Percentiles rank a stretch among this genome's conserved stretches.
phyloP scores from a whole-genome alignment of 352 stramenopile genomes.

The Pythium brachiatum region DNA sequence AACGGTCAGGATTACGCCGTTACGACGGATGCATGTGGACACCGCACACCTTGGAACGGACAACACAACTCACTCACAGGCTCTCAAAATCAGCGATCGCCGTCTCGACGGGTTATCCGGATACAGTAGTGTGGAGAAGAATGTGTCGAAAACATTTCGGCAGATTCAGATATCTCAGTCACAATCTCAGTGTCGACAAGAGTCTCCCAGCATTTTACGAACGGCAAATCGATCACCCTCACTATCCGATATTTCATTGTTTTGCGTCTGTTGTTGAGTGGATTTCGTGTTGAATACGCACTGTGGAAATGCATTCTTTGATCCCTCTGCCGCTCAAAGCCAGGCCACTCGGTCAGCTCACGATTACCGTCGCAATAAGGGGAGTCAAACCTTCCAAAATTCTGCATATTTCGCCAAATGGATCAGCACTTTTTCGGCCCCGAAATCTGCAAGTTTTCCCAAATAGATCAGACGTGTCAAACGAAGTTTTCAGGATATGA shows the following conservation, averaged over 20 bases:
- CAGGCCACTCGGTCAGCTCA: not conserved
- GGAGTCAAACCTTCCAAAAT: too few relatives aligned
- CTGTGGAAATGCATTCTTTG: not conserved
- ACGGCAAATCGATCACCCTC: not conserved
- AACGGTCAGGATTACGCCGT: not conserved
- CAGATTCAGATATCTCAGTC: constrained; percentile 4
- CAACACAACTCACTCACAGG: too few relatives aligned
- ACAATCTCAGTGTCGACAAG: not conserved
- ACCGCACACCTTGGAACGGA: too few relatives aligned
- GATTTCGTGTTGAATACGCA: not conserved
- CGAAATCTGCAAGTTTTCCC: too few relatives aligned
- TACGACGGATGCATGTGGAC: too few relatives aligned
- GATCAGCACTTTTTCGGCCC: too few relatives aligned
- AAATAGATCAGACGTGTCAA: too few relatives aligned
- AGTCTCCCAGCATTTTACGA: not conserved
- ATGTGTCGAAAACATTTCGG: not conserved
- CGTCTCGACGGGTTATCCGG: too few relatives aligned
- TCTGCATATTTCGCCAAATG: not conserved
- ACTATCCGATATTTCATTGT: not conserved
- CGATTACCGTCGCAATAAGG: not conserved
- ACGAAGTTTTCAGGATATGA: too few relatives aligned
- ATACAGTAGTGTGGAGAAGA: too few relatives aligned
- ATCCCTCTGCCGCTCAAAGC: too few relatives aligned
- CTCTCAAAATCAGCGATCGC: too few relatives aligned
- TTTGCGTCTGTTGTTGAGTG: not conserved